Evolutionary conservation across 768 basidiomycete genomes (phyloP).

Genomic region (Suillus decipiens): DNA sequence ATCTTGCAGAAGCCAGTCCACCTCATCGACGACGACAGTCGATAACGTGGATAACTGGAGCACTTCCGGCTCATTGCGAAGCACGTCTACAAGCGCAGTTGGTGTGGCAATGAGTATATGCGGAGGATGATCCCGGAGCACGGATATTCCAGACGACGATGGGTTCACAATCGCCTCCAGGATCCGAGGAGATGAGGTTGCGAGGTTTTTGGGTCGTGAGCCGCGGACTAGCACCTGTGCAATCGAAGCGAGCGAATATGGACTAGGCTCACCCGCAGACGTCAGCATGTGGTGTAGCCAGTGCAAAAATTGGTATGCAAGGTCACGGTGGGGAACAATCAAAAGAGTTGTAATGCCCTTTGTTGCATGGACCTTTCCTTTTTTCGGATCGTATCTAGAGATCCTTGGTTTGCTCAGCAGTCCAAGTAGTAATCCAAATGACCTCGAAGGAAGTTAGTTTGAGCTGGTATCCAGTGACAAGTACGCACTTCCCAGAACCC

Average conservation of each 20-base stretch:
- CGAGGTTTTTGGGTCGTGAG: constrained; percentile 35
- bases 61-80: constrained; percentile 42
- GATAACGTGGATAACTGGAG: constrained; percentile 50
- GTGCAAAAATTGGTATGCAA: constrained; percentile 64
- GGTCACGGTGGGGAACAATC: constrained; percentile 72
- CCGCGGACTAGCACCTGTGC: constrained; percentile 67
- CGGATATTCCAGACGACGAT: constrained; percentile 34
- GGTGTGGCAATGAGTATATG: constrained; percentile 75
- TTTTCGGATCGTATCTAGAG: constrained; percentile 20
- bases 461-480: neutral
- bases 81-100: constrained; percentile 61
- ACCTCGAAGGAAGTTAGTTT: constrained; percentile 41
- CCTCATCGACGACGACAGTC: constrained; percentile 73
- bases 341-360: constrained; percentile 54
- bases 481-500: constrained; percentile 77
- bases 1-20: constrained; percentile 67
- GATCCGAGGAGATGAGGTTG: constrained; percentile 28
- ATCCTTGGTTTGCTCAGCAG: constrained; percentile 58
- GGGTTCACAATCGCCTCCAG: constrained; percentile 29
- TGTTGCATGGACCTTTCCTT: constrained; percentile 21
- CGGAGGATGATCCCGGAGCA: constrained; percentile 48
- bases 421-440: constrained; percentile 70
- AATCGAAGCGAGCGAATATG: constrained; percentile 42
- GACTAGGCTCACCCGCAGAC: constrained; percentile 28
- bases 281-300: constrained; percentile 61